A percentile compares a stretch with the other conserved stretches of the same genome.
These are phyloP conservation scores for Dothistroma pini DNA, from an alignment of 2,329 filamentous ascomycete species.

Conservation along the genomic window DNA sequence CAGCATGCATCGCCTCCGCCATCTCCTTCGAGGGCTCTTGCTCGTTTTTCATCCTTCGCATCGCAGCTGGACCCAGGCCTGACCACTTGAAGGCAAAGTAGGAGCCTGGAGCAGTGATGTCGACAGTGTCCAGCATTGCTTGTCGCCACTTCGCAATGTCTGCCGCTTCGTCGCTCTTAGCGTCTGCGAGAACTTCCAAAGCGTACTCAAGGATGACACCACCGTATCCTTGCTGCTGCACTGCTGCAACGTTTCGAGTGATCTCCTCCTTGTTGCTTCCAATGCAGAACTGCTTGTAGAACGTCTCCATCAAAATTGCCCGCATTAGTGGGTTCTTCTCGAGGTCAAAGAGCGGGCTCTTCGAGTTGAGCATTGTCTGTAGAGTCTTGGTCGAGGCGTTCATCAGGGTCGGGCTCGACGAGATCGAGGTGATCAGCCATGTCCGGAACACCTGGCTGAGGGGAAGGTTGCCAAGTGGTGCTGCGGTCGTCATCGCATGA, in stretches of 20 bases:
- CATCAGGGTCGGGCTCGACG: slow-evolving; percentile 66
- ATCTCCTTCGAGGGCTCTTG: slow-evolving; percentile 62
- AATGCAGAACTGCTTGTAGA: slow-evolving; percentile 89
- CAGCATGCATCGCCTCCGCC: slow-evolving; percentile 64
- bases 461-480: slow-evolving; percentile 63
- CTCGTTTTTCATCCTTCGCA: slow-evolving; percentile 62
- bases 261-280: slow-evolving; percentile 72
- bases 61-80: slow-evolving; percentile 71
- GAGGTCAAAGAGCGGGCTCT: slow-evolving; percentile 63
- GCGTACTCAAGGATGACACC: slow-evolving; percentile 85
- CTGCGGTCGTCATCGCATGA: neutral
- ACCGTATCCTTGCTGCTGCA: slow-evolving; percentile 73
- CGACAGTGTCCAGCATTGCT: slow-evolving; percentile 71
- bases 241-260: slow-evolving; percentile 56
- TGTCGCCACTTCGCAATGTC: slow-evolving; percentile 69
- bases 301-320: slow-evolving; percentile 70
- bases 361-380: slow-evolving; percentile 65
- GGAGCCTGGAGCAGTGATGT: slow-evolving; percentile 49
- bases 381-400: slow-evolving; percentile 66
- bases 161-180: slow-evolving; percentile 51
- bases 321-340: slow-evolving; percentile 71
- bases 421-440: slow-evolving; percentile 65
- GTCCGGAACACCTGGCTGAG: slow-evolving; percentile 65
- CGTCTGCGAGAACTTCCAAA: slow-evolving; percentile 65
- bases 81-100: slow-evolving; percentile 66